These are phyloP conservation scores for Sphaceloma murrayae DNA, from an alignment of 2,329 filamentous ascomycete species.

Conservation along the genomic window DNA sequence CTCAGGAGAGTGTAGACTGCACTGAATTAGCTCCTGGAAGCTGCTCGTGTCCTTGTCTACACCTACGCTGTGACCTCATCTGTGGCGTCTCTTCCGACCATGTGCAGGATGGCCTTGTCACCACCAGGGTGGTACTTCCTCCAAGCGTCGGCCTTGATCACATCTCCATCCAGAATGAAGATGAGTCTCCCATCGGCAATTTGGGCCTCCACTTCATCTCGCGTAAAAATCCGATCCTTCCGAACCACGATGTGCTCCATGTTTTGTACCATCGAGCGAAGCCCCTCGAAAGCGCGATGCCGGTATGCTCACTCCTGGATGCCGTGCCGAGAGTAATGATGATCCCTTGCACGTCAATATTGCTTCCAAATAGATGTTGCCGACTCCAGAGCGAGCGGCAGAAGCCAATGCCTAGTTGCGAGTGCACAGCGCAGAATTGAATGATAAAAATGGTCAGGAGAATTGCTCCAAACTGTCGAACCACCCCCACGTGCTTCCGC, in stretches of 20 bases:
- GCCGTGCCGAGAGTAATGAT: no score
- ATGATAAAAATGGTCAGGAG: not conserved
- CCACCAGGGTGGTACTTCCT: slow-evolving; percentile 84
- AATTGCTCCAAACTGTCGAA: slow-evolving; percentile 8
- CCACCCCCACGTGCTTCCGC: slow-evolving; percentile 13
- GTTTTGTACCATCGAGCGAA: not conserved
- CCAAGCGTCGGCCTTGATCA: slow-evolving; percentile 84
- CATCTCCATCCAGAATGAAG: slow-evolving; percentile 69
- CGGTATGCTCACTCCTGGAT: no score
- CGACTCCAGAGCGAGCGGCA: no score
- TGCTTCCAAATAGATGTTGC: no score
- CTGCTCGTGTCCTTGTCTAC: not conserved
- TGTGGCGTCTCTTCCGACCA: slow-evolving; percentile 64
- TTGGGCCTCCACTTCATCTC: slow-evolving; percentile 55
- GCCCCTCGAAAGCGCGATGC: no score
- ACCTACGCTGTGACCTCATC: slow-evolving; percentile 79
- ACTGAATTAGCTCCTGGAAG: not conserved
- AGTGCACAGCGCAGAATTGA: no score
- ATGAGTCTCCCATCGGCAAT: slow-evolving; percentile 75
- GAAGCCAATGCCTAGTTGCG: no score
- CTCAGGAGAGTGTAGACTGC: slow-evolving; percentile 61
- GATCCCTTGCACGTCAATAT: no score
- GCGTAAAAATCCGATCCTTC: slow-evolving; percentile 17
- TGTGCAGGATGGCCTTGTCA: slow-evolving; percentile 80
- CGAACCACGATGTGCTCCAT: slow-evolving; percentile 5